Conservation (phyloP, 768 basidiomycete genomes). For the Sistotremastrum suecicum region DNA sequence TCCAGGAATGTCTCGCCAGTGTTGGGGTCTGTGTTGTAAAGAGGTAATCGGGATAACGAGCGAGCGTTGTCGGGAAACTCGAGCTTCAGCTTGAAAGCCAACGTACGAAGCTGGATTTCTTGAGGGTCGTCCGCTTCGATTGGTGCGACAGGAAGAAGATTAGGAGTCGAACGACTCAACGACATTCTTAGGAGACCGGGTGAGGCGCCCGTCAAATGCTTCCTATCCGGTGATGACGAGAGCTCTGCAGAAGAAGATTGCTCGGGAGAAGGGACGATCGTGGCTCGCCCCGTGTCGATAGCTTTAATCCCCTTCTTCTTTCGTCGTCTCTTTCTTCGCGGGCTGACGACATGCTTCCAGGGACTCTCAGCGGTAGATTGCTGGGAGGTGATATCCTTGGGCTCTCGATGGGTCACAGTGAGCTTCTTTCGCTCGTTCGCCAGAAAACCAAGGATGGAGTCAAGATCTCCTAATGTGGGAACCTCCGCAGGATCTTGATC, state of each 20-base stretch:
- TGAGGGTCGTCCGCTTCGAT: constrained; percentile 29
- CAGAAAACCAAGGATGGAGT: constrained; percentile 61
- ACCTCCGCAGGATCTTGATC: constrained; percentile 22
- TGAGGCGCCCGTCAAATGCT: constrained; percentile 1
- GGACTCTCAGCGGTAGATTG: constrained; percentile 21
- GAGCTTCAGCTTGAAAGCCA: constrained; percentile 41
- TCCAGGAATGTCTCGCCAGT: neutral
- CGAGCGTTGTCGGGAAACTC: constrained; percentile 39
- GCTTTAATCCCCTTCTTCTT: constrained; percentile 6
- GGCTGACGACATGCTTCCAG: constrained; percentile 27
- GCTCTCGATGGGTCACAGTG: constrained; percentile 21
- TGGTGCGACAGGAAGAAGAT: constrained; percentile 22
- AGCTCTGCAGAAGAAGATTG: neutral
- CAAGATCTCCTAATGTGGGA: constrained; percentile 61
- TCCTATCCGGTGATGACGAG: constrained; percentile 9
- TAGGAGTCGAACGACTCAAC: constrained; percentile 31
- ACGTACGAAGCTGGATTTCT: constrained; percentile 34
- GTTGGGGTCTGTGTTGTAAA: constrained; percentile 8
- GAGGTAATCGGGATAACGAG: constrained; percentile 16
- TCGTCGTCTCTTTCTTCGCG: constrained; percentile 21
- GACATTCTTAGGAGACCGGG: constrained; percentile 4
- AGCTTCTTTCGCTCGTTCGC: constrained; percentile 53
- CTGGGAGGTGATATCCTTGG: constrained; percentile 10
- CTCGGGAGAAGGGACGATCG: constrained; percentile 2
- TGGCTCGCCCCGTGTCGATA: neutral